Conservation (phyloP, 2,329 filamentous ascomycete genomes). For the Sporothrix euskadiensis region DNA sequence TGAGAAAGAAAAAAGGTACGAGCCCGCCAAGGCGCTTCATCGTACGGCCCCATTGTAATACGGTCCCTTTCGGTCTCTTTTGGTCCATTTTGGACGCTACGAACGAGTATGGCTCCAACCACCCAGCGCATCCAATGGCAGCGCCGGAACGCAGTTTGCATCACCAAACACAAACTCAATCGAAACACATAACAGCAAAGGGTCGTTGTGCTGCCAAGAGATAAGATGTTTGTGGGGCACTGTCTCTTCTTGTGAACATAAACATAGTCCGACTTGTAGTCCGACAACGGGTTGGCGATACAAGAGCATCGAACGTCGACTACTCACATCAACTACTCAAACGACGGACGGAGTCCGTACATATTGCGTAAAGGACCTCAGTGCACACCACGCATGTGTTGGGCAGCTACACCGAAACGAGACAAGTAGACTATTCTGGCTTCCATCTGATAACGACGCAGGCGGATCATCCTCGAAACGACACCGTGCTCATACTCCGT, state of each 20-base stretch:
- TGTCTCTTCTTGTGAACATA: not conserved
- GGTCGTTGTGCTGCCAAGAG: slow-evolving; percentile 23
- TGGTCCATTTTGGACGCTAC: not conserved
- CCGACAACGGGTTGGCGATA: slow-evolving; percentile 22
- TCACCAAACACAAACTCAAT: slow-evolving; percentile 26
- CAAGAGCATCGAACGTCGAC: not conserved
- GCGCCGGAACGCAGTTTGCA: slow-evolving; percentile 8
- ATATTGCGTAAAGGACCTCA: not conserved
- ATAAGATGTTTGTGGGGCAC: slow-evolving; percentile 23
- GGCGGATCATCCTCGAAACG: not conserved
- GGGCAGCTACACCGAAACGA: not conserved
- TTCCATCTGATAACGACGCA: slow-evolving; percentile 26
- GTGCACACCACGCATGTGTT: not conserved
- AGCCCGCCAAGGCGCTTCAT: not conserved
- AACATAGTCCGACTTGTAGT: not conserved
- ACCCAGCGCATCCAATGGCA: not conserved
- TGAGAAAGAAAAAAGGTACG: not conserved
- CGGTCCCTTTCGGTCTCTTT: not conserved
- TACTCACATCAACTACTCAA: not conserved
- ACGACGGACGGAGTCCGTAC: not conserved
- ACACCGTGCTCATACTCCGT: not conserved
- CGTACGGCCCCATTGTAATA: not conserved
- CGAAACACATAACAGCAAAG: slow-evolving; percentile 23
- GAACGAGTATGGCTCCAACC: not conserved
- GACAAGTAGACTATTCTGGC: not conserved